Evolutionary conservation across 768 basidiomycete genomes (phyloP).

Genomic region (Udeniomyces megalosporus): DNA sequence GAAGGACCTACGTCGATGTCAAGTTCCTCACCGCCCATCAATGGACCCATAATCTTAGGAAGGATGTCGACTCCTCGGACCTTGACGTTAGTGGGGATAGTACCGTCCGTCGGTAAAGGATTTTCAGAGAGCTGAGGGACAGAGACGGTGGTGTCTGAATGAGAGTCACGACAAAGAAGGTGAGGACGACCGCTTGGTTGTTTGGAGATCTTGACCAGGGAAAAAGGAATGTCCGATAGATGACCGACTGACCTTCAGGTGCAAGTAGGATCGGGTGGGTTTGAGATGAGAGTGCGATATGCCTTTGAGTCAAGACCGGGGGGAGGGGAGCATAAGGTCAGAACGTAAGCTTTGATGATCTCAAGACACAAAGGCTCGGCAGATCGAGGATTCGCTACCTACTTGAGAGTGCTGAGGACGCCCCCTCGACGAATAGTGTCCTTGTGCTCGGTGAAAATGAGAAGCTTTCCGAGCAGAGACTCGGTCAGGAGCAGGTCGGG

Average conservation of each 20-base stretch:
- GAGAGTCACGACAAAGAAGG: background rate
- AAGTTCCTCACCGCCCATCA: constrained; percentile 89
- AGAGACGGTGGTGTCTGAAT: background rate
- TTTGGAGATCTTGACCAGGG: no score
- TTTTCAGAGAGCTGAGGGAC: constrained; percentile 14
- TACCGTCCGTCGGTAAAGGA: constrained; percentile 33
- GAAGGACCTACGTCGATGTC: constrained; percentile 55
- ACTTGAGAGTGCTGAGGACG: constrained; percentile 78
- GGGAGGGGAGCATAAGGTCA: background rate
- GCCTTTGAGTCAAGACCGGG: background rate
- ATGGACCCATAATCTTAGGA: constrained; percentile 67
- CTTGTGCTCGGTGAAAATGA: constrained; percentile 75
- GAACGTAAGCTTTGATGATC: background rate
- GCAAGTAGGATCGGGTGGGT: constrained; percentile 27
- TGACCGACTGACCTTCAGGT: constrained; percentile 22
- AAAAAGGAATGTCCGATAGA: no score
- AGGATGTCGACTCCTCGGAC: constrained; percentile 59
- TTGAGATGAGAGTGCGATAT: constrained; percentile 12
- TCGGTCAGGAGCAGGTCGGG: constrained; percentile 36
- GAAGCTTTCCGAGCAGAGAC: constrained; percentile 66
- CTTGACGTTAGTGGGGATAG: constrained; percentile 34
- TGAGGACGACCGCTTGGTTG: no score
- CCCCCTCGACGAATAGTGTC: constrained; percentile 76
- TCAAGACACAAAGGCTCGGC: no score
- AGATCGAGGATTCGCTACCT: no score